Base-by-base conservation (phyloP, 331 rosid genomes). In the Quercus lobata region DNA sequence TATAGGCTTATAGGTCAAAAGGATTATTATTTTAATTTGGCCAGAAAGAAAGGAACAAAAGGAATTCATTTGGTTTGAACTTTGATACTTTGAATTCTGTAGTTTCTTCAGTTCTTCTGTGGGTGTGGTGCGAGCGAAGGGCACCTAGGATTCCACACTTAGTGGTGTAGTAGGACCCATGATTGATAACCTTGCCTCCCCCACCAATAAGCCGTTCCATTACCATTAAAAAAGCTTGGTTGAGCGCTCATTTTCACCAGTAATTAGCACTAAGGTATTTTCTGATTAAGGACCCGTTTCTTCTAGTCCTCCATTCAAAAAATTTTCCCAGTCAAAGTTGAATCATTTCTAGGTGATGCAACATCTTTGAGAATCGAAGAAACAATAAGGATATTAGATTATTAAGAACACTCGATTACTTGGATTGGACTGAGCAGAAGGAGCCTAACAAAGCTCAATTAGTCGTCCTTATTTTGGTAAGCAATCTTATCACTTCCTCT, bases 111-210 rank as follows among this genome's bases (percentile, higher is more conserved):
- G 53, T 79, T 29, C 53, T 52, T 29, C 21, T n/a, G 22, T 6
- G 4, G 18, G 54, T 68, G 57, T 19, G 53, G 22, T 6, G 4
- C 3, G 54, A 72, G 63, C 24, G 27, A 62, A 57, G 66, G 29
- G 72, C 63, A 76, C 89, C 85, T 90, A 71, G 90, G 93, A 88
- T 89, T 86, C 93, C 90, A 78, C 83, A 78, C 86, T 78, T 46
- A 74, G 86, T 83, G 87, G 88, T 80, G 77, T 53, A 32, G 89
- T 89, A 76, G 94, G 90, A 65, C 97, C 92, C 82, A 18, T 65
- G 65, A 54, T 70, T 66, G 63, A 79, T 41, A 79, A 69, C 70
- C 35, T 57, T 30, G 58, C 73, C 25, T 17, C 35, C 72, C 52
- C 72, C 72, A 49, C 35, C 72, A 49, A 68, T 68, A 8, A 37